Evolutionary conservation across 352 stramenopile genomes (phyloP), one percentile per base, ranked within the genome.

Genomic region (Phytophthora tubulina): DNA sequence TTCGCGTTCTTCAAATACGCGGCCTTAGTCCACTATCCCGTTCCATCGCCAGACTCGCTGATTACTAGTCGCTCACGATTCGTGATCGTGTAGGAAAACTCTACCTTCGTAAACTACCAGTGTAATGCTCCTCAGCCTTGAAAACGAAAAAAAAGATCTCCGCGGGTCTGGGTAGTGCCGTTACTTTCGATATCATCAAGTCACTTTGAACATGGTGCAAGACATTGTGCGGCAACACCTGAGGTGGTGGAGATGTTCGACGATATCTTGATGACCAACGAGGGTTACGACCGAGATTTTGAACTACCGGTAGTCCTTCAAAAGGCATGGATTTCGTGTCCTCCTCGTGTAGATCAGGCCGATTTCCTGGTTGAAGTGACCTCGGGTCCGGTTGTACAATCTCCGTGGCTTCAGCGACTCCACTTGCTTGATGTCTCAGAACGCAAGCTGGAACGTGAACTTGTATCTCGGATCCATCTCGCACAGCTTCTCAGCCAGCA

Each of bases 391-490:
- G 70, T 98, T 98, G 64, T 94, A 97, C 56, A 94, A 79, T 67
- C 94, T 95, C 30, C 96, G 84, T 48, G 83, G 83, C 70, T 90
- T 90, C 45, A 98, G 84, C 44, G 78, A 75, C 66, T 89, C 77
- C 44, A 94, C 72, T 59, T 98, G 90, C 83, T 99, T 99, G 74
- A 87, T 78, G 80, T 99, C 97, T 97, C 97, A 99, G 73, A 98
- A 99, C 45, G 97, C 93, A n/a, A 99, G 84, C 71, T 99, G 97
- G 54, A 98, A 91, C 21, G 95, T 98, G 69, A 99, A 99, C 64
- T 98, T 99, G 78, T 95, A 98, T 44, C 97, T 94, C 38, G 74
- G 81, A 67, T 99, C 94, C 75, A 96, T 97, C 73, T 98, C 91
- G 68, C 95, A 99, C 59, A 99, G 84, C 42, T 97, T 93, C 42